Evolutionary conservation across 768 basidiomycete species (phyloP).

Genomic region (Kwoniella shandongensis): DNA sequence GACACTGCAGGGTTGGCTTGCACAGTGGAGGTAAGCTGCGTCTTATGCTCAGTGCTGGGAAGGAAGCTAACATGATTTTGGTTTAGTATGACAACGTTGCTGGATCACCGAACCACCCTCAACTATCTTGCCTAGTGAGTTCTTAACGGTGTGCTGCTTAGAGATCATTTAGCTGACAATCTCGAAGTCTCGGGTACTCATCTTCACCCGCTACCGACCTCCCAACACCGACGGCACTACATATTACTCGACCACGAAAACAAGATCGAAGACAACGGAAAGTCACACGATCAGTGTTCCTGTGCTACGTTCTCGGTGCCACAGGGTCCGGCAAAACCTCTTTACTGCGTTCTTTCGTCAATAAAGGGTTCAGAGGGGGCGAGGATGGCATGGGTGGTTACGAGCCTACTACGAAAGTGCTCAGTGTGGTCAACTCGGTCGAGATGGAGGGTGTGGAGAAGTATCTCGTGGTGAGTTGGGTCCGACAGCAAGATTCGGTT

Average conservation of each 20-base stretch:
- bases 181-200: conserved; percentile 73
- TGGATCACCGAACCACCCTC: conserved; percentile 88
- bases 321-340: conserved; percentile 95
- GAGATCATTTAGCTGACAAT: background rate
- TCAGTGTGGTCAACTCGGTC: conserved; percentile 90
- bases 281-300: conserved; percentile 84
- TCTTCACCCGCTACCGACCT: conserved; percentile 50
- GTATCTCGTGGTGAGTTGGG: conserved; percentile 82
- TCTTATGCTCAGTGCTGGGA: no score
- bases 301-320: conserved; percentile 91
- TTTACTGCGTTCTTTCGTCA: conserved; percentile 77
- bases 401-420: conserved; percentile 84
- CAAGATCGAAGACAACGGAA: conserved; percentile 82
- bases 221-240: conserved; percentile 70
- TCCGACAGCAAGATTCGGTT: background rate
- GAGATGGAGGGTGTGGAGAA: conserved; percentile 93
- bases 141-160: no score
- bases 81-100: conserved; percentile 87
- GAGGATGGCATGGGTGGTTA: conserved; percentile 59
- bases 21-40: conserved; percentile 84
- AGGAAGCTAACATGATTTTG: conserved; percentile 1
- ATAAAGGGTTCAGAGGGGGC: conserved; percentile 65
- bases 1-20: conserved; percentile 96
- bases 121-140: conserved; percentile 81
- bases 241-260: conserved; percentile 79